Percentiles rank a stretch among this genome's conserved stretches.
Evolutionary conservation across 805 yeast genomes (phyloP).

Genomic region (Schizosaccharomyces lindneri): DNA sequence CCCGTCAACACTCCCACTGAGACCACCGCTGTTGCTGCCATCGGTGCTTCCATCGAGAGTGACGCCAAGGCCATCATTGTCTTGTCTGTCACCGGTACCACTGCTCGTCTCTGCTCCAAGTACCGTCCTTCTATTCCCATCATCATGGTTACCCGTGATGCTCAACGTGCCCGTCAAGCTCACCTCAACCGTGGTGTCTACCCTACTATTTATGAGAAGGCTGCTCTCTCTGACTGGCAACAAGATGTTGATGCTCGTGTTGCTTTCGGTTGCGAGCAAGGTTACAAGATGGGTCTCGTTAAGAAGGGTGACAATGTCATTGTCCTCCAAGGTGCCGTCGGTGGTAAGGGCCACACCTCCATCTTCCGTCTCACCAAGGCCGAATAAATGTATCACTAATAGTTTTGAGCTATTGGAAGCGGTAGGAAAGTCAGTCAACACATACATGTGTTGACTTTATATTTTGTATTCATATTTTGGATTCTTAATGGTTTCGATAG

Average conservation of each 20-base stretch:
- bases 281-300: conserved; percentile 64
- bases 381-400: not conserved
- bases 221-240: conserved; percentile 59
- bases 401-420: not conserved
- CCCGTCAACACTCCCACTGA: conserved; percentile 78
- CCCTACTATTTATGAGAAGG: conserved; percentile 63
- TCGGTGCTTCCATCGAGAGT: conserved; percentile 87
- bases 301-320: conserved; percentile 70
- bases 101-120: conserved; percentile 89
- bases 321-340: conserved; percentile 95
- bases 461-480: not conserved
- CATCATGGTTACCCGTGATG: conserved; percentile 93
- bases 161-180: conserved; percentile 74
- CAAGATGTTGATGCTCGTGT: conserved; percentile 89
- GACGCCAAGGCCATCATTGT: conserved; percentile 91
- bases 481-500: not conserved
- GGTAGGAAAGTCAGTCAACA: too few relatives aligned
- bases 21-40: conserved; percentile 93
- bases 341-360: conserved; percentile 97
- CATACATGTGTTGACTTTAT: not conserved
- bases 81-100: conserved; percentile 79
- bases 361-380: conserved; percentile 38
- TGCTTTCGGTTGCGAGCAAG: conserved; percentile 77
- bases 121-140: conserved; percentile 95
- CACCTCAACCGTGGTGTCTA: conserved; percentile 97